A percentile compares a stretch with the other conserved stretches of the same genome.
Conservation (phyloP, 495 filamentous ascomycete genomes). For the Entonaema liquescens region DNA sequence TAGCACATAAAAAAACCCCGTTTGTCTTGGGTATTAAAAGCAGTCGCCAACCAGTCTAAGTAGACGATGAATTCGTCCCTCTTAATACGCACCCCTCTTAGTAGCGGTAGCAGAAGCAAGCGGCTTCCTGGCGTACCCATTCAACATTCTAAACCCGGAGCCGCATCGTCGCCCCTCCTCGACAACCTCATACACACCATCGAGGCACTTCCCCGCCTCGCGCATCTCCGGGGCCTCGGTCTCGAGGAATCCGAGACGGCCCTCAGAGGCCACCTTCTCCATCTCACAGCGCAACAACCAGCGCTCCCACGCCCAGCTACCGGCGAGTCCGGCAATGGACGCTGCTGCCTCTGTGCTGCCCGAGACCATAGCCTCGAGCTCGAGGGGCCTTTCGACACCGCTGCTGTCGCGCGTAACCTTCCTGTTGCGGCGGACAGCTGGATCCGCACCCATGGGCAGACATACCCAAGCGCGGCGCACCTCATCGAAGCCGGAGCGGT, state of each 20-base stretch:
- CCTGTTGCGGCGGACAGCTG: conserved; percentile 48
- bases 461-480: conserved; percentile 91
- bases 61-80: too few relatives aligned
- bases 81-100: neutral
- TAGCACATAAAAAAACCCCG: conserved; percentile 27
- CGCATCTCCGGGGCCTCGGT: conserved; percentile 54
- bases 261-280: conserved; percentile 77
- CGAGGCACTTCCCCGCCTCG: conserved; percentile 66
- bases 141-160: conserved; percentile 85
- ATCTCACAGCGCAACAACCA: conserved; percentile 89
- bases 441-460: conserved; percentile 82
- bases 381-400: conserved; percentile 58
- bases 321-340: conserved; percentile 79
- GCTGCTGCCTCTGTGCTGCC: conserved; percentile 79
- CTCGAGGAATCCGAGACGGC: conserved; percentile 60
- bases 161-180: conserved; percentile 84
- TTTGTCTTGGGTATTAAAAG: neutral
- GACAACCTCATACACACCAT: conserved; percentile 79
- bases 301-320: conserved; percentile 94
- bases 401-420: conserved; percentile 45
- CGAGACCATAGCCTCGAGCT: conserved; percentile 70
- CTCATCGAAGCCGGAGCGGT: conserved; percentile 74
- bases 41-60: neutral
- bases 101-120: neutral
- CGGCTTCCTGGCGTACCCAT: conserved; percentile 91